These are phyloP conservation scores for Keithomyces neogunnii DNA, from an alignment of 2,329 filamentous ascomycete genomes.

Conservation along the genomic window DNA sequence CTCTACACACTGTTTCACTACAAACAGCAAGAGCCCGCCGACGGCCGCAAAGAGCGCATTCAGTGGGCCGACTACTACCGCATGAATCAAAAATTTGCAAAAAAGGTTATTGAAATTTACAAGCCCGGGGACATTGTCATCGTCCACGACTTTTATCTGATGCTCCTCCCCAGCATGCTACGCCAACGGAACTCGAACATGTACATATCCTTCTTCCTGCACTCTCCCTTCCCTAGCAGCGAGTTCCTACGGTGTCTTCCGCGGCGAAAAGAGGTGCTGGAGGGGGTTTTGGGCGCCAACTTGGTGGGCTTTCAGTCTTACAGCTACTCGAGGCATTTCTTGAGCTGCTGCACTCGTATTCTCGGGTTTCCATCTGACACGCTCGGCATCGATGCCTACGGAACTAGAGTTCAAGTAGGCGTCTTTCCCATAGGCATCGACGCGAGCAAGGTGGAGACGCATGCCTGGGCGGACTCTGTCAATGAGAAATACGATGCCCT, in stretches of 20 bases:
- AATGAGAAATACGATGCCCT: constrained; percentile 67
- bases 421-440: constrained; percentile 95
- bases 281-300: constrained; percentile 83
- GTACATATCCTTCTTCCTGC: constrained; percentile 91
- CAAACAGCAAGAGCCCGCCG: constrained; percentile 84
- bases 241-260: constrained; percentile 89
- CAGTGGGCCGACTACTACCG: constrained; percentile 91
- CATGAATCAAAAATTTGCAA: constrained; percentile 87
- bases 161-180: constrained; percentile 81
- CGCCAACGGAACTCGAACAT: constrained; percentile 80
- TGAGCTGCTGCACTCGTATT: constrained; percentile 86
- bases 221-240: constrained; percentile 91
- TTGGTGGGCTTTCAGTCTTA: constrained; percentile 94
- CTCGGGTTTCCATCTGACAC: constrained; percentile 83
- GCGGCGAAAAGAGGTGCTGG: constrained; percentile 80
- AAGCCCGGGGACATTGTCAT: constrained; percentile 88
- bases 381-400: constrained; percentile 80
- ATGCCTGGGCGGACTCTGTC: constrained; percentile 63
- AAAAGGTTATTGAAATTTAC: constrained; percentile 80
- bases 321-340: constrained; percentile 90
- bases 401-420: constrained; percentile 79
- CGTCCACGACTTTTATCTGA: constrained; percentile 89
- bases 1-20: constrained; percentile 93
- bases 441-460: constrained; percentile 65
- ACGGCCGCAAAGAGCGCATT: constrained; percentile 71